Conservation (phyloP, 2,329 filamentous ascomycete species). For the Colletotrichum lindemuthianum region DNA sequence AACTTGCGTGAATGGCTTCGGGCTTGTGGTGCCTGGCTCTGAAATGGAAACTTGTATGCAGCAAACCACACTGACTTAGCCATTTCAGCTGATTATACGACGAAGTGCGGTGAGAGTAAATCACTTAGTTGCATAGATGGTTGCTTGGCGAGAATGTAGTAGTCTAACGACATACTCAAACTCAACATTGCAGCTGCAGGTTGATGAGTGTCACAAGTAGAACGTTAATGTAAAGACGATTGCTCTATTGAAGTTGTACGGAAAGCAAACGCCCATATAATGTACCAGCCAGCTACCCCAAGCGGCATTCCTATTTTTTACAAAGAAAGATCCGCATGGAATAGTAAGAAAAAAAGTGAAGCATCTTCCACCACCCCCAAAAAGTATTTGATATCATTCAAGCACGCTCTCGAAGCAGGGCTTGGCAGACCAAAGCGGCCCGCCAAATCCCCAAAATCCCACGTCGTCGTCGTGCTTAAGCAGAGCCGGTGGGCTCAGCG, state of each 20-base stretch:
- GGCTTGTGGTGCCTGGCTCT: too few species aligned
- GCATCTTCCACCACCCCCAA: conserved; percentile 15
- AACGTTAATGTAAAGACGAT: conserved; percentile 1
- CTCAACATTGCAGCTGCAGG: too few species aligned
- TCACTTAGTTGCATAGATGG: too few species aligned
- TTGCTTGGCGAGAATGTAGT: too few species aligned
- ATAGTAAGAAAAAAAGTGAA: conserved; percentile 21
- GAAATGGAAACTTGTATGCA: too few species aligned
- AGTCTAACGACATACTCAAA: too few species aligned
- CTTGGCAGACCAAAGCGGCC: conserved; percentile 12
- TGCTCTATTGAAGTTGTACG: conserved; percentile 11
- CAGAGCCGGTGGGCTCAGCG: conserved; percentile 13
- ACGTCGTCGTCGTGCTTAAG: conserved; percentile 9
- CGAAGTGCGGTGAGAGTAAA: too few species aligned
- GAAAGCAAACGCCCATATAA: conserved; percentile 21
- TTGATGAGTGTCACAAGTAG: background rate
- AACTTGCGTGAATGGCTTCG: background rate
- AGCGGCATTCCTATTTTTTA: conserved; percentile 31
- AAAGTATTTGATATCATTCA: background rate
- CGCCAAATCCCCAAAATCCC: background rate
- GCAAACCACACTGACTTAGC: too few species aligned
- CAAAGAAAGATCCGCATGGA: conserved; percentile 20
- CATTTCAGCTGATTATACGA: too few species aligned
- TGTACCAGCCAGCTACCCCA: conserved; percentile 34
- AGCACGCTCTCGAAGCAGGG: conserved; percentile 14